phyloP scores from a whole-genome alignment of 2,329 filamentous ascomycete genomes.

The Malbranchea cinnamomea region DNA sequence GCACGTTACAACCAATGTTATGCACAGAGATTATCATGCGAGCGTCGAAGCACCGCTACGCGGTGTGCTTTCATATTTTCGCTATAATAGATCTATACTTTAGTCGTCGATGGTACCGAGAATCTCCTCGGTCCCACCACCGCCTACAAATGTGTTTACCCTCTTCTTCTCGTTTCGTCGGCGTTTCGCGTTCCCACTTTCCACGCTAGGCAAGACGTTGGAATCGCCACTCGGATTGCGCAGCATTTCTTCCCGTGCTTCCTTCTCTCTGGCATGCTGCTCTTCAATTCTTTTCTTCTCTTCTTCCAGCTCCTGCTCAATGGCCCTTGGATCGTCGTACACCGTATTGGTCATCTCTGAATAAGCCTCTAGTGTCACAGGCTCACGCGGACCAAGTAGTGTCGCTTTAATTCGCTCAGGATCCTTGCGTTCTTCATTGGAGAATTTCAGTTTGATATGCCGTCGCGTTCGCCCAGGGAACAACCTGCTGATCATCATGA shows the following conservation, averaged over 20 bases:
- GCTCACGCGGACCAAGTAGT: slow-evolving; percentile 31
- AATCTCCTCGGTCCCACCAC: slow-evolving; percentile 26
- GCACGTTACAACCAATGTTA: no score
- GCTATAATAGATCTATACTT: no score
- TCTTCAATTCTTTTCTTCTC: slow-evolving; percentile 32
- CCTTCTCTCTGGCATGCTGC: slow-evolving; percentile 31
- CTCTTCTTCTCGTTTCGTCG: slow-evolving; percentile 15
- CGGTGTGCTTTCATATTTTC: no score
- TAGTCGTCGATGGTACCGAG: slow-evolving; percentile 23
- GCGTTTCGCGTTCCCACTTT: slow-evolving; percentile 15
- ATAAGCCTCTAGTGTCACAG: slow-evolving; percentile 29
- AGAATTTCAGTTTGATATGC: slow-evolving; percentile 51
- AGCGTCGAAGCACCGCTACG: no score
- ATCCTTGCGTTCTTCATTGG: slow-evolving; percentile 43
- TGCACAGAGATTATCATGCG: no score
- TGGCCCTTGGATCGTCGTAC: slow-evolving; percentile 26
- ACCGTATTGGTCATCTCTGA: slow-evolving; percentile 32
- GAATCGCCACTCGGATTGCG: slow-evolving; percentile 24
- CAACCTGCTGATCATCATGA: slow-evolving; percentile 47
- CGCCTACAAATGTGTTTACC: slow-evolving; percentile 12
- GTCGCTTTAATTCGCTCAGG: slow-evolving; percentile 38
- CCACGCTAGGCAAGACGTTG: slow-evolving; percentile 17
- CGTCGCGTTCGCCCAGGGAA: slow-evolving; percentile 44
- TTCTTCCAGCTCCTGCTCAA: slow-evolving; percentile 28
- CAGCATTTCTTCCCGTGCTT: slow-evolving; percentile 28